Conservation (phyloP, 1,284 basidiomycete genomes). For the Trichosporon sp. region DNA sequence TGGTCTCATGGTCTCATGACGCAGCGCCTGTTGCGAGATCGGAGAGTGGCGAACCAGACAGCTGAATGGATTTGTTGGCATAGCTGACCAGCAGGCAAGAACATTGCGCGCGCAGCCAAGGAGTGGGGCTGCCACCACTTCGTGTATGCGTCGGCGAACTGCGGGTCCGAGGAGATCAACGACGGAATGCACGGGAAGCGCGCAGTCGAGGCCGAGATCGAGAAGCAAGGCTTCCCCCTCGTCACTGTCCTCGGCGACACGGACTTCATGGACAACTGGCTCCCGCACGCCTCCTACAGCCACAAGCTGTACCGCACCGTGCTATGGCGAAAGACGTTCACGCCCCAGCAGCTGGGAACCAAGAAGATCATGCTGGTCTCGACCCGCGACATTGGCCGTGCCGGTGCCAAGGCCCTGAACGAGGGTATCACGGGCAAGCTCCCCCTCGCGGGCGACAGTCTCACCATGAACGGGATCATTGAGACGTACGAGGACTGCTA, state of each 20-base stretch:
- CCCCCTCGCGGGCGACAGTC: conserved; percentile 37
- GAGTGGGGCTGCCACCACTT: conserved; percentile 46
- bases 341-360: conserved; percentile 19
- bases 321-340: conserved; percentile 36
- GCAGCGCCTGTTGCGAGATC: background rate
- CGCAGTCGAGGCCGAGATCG: conserved; percentile 37
- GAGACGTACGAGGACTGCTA: conserved; percentile 33
- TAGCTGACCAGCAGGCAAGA: no score
- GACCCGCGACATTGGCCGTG: conserved; percentile 36
- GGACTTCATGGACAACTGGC: conserved; percentile 36
- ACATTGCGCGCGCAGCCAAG: background rate
- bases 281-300: conserved; percentile 31
- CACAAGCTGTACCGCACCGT: conserved; percentile 38
- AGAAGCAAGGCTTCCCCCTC: conserved; percentile 16
- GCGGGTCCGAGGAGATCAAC: conserved; percentile 26
- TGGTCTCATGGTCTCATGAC: conserved; percentile 5
- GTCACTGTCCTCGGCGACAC: conserved; percentile 28
- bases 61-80: no score
- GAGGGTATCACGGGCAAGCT: conserved; percentile 25
- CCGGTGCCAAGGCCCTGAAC: conserved; percentile 36
- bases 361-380: conserved; percentile 35
- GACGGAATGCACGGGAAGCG: conserved; percentile 40
- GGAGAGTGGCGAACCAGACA: background rate
- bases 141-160: conserved; percentile 48
- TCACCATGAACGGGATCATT: conserved; percentile 34